Evolutionary conservation across 208 protist species (phyloP), one percentile per base, ranked within the genome.

Genomic region (Vickermania ingenoplastis): DNA sequence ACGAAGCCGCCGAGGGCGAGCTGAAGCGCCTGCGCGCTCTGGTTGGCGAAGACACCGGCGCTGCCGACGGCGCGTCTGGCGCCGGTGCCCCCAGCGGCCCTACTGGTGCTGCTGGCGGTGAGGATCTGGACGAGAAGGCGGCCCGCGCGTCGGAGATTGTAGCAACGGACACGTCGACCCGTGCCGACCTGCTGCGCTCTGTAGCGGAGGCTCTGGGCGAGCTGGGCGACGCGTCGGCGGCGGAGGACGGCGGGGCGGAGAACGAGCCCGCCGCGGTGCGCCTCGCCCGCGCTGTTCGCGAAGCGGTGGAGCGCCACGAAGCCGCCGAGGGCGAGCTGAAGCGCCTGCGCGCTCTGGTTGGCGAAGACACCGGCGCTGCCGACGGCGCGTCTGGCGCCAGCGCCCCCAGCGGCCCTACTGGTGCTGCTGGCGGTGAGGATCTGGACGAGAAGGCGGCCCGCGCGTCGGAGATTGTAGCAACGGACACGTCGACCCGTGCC

Each of bases 241-340:
- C 7, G 36, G 36, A 17, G 17, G 25, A 25, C 25, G 13, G 13
- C 22, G 30, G 25, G 3, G 36, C 17, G 31, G 53, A 41, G 0
- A 26, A 57, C 55, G 2, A 23, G 1, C 60, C 59, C 23, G 24
- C 22, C 11, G 53, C 53, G 0, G 60, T 73, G 36, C 49, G 65
- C 45, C 29, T 48, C 22, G 23, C 41, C 54, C 67, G 60, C 55
- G 22, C 21, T 14, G 59, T 59, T 27, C 55, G 29, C 25, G 41
- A 26, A 13, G 66, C 28, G n/a, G 30, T 64, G 53, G 29, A n/a
- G 36, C 11, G 7, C 17, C 36, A 45, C 1, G 24, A 26, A 17
- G n/a, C 59, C 30, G 51, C 30, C 3, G 53, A 11, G 17, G 31
- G 53, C 53, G 61, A 60, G 25, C 21, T 24, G 7, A 1, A 28